A percentile compares a stretch with the other conserved stretches of the same genome.
Evolutionary conservation across 805 yeast genomes (phyloP).

Genomic region (Hemisphaericaspora nanyangensis): DNA sequence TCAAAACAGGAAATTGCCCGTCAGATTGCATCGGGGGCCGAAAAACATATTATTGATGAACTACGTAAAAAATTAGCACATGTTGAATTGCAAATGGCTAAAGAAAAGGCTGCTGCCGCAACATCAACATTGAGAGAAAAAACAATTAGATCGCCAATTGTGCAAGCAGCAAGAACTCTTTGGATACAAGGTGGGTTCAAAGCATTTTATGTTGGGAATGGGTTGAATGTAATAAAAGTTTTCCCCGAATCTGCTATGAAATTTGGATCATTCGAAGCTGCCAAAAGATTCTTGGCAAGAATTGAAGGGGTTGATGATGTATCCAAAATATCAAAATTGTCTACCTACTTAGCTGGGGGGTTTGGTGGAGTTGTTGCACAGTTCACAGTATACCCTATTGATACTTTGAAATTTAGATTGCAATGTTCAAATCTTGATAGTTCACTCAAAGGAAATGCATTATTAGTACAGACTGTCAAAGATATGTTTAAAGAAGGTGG

Average conservation of each 20-base stretch:
- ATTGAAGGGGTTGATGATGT: conserved; percentile 75
- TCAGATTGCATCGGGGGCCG: conserved; percentile 33
- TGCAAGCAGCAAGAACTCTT: conserved; percentile 74
- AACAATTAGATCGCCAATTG: conserved; percentile 65
- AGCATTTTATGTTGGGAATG: conserved; percentile 93
- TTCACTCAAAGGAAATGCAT: conserved; percentile 53
- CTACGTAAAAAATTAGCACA: conserved; percentile 25
- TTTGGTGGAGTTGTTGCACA: conserved; percentile 94
- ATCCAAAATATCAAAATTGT: conserved; percentile 61
- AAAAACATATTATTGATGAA: conserved; percentile 31
- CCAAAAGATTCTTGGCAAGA: conserved; percentile 67
- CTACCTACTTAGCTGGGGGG: conserved; percentile 94
- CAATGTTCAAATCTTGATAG: conserved; percentile 86
- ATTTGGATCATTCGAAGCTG: conserved; percentile 90
- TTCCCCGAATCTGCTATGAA: conserved; percentile 98
- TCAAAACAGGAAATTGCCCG: conserved; percentile 44
- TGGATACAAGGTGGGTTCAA: conserved; percentile 86
- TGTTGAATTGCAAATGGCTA: conserved; percentile 19
- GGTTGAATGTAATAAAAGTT: conserved; percentile 86
- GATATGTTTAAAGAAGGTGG: conserved; percentile 84
- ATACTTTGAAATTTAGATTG: conserved; percentile 86
- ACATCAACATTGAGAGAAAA: conserved; percentile 28
- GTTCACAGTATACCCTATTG: conserved; percentile 90
- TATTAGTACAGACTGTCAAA: conserved; percentile 64
- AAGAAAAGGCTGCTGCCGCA: conserved; percentile 21